Conservation (phyloP, 192 early-diverging fungal species). For the Mortierella alpina region DNA sequence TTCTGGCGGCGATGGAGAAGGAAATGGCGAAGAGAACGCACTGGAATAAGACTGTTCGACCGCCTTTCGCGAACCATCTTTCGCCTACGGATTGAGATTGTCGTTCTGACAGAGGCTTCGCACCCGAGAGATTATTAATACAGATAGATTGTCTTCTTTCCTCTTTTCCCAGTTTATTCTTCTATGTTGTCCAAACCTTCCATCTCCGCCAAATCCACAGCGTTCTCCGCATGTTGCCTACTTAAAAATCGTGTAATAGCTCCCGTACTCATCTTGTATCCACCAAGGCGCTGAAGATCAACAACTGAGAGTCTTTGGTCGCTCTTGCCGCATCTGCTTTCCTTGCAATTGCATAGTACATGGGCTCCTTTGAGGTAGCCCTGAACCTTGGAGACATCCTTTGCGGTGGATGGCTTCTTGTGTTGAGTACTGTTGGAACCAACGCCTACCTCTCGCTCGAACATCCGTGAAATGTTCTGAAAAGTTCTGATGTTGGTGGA, state of each 20-base stretch:
- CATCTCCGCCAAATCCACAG: conserved; percentile 19
- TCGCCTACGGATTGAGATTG: no score
- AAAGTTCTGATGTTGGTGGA: conserved; percentile 38
- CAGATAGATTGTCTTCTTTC: not conserved
- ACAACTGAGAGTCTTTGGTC: conserved; percentile 3
- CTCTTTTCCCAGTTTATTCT: conserved; percentile 10
- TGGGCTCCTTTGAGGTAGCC: not conserved
- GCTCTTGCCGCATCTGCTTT: not conserved
- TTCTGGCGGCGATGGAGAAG: conserved; percentile 1
- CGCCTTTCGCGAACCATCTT: not conserved
- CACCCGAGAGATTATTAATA: not conserved
- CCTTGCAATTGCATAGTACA: no score
- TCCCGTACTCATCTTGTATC: conserved; percentile 19
- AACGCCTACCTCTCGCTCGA: conserved; percentile 22
- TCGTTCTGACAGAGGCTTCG: no score
- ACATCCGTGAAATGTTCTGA: conserved; percentile 23
- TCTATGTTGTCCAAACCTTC: conserved; percentile 4
- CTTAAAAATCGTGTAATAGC: conserved; percentile 3
- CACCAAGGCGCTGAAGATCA: conserved; percentile 14
- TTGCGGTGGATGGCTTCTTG: conserved; percentile 6
- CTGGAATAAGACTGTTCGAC: not conserved
- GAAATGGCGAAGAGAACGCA: not conserved
- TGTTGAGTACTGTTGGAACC: conserved; percentile 6
- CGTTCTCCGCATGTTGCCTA: not conserved
- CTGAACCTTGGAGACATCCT: conserved; percentile 2